Evolutionary conservation across 352 stramenopile species (phyloP), one percentile per base, ranked within the genome.

Genomic region (Phytophthora lateralis): DNA sequence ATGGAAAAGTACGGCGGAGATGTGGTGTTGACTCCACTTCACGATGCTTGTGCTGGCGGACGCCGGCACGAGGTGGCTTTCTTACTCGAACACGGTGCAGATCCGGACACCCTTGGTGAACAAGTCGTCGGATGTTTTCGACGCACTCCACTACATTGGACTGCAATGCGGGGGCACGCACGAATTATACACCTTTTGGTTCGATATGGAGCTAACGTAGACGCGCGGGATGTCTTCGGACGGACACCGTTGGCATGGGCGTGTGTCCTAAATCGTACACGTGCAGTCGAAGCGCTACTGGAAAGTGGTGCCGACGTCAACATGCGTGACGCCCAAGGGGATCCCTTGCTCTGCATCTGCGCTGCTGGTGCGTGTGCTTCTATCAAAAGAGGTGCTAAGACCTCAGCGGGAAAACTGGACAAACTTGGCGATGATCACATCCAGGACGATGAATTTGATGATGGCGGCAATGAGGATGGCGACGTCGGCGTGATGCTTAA

Each of bases 1-100:
- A 89, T 95, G 59, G 81, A 91, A 35, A 88, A 90, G 26, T 93
- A 88, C 34, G 85, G 85, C 14, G 85, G 74, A 6, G 85, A 95
- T 20, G 78, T 95, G n/a, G 76, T 72, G 11, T 52, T 95, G 2
- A 95, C 85, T 20, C 85, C 85, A 20, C 66, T 95, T 37, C 85
- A 95, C 38, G 76, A 84, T 26, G 85, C 78, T 1, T 80, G 73
- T n/a, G 78, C 85, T 7, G 57, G 73, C 6, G 83, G 85, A 7
- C 56, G 80, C 17, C 81, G 76, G 17, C 55, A 80, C 12, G 82
- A 88, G 52, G 79, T 95, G 8, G 60, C 55, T 17, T 88, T 90
- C 44, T 80, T 89, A 24, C 58, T 95, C 12, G 80, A 91, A 26
- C 81, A 90, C 11, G 83, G 85, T 17, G 81, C 84, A 5, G 62